Evolutionary conservation across 1,284 basidiomycete species (phyloP).

Genomic region (Athelia psychrophila): DNA sequence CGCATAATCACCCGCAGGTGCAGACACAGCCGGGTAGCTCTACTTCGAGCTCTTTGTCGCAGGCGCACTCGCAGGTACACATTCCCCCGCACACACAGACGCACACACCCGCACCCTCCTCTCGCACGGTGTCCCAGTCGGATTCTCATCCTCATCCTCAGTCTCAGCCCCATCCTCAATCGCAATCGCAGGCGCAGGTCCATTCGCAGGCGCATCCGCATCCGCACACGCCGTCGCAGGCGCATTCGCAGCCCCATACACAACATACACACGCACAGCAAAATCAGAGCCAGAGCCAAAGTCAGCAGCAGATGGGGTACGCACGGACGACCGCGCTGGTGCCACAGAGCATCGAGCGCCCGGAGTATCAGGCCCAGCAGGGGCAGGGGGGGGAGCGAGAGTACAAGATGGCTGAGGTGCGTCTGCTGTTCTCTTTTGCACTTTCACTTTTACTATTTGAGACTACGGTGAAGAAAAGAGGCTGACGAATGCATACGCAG

Average conservation of each 20-base stretch:
- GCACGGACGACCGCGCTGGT: slow-evolving; percentile 36
- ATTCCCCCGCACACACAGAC: too few species aligned
- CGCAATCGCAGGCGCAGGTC: slow-evolving; percentile 12
- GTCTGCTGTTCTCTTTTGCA: too few species aligned
- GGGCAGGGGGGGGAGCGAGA: slow-evolving; percentile 16
- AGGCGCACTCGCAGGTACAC: background rate
- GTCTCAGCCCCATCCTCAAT: slow-evolving; percentile 1
- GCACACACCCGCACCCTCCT: slow-evolving; percentile 13
- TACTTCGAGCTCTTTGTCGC: too few species aligned
- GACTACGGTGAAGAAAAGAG: slow-evolving; percentile 8
- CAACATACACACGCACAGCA: too few species aligned
- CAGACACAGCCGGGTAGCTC: slow-evolving; percentile 3
- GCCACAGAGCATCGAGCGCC: slow-evolving; percentile 29
- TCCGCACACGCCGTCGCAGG: slow-evolving; percentile 1
- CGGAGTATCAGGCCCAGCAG: slow-evolving; percentile 15
- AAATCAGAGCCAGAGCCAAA: too few species aligned
- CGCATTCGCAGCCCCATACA: slow-evolving; percentile 4
- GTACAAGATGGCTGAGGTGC: slow-evolving; percentile 39
- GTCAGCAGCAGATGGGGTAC: slow-evolving; percentile 22
- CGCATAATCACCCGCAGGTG: slow-evolving; percentile 16
- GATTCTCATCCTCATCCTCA: slow-evolving; percentile 11
- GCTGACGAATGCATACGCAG: slow-evolving; percentile 32
- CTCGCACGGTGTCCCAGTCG: slow-evolving; percentile 14
- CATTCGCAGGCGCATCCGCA: background rate
- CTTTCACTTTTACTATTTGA: too few species aligned